Evolutionary conservation across 345 rosid species (phyloP).

Genomic region (Gossypium turneri): DNA sequence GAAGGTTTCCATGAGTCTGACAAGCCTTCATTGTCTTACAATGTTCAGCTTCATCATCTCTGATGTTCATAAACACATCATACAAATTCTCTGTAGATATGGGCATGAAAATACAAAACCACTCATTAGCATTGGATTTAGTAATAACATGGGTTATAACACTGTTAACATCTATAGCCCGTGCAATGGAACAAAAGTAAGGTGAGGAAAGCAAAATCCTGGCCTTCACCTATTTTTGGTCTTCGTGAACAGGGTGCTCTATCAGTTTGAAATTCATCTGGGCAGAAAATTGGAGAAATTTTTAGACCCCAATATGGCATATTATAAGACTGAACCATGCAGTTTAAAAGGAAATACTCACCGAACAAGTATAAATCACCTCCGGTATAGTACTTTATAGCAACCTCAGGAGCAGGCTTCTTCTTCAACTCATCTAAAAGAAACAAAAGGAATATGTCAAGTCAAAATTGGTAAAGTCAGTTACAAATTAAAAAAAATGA

Average conservation of each 20-base stretch:
- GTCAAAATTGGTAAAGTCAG: background rate
- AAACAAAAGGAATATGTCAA: constrained; percentile 9
- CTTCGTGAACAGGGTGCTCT: constrained; percentile 85
- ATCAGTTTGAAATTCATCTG: constrained; percentile 96
- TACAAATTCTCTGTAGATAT: constrained; percentile 66
- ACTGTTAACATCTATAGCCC: background rate
- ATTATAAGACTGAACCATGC: background rate
- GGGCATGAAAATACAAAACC: background rate
- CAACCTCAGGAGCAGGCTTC: constrained; percentile 85
- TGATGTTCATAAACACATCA: constrained; percentile 79
- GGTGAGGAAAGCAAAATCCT: background rate
- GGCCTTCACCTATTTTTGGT: constrained; percentile 67
- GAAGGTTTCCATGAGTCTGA: constrained; percentile 80
- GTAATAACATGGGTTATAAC: background rate
- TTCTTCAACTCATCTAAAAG: constrained; percentile 72
- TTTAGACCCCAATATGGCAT: background rate
- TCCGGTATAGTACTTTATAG: constrained; percentile 84
- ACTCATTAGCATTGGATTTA: background rate
- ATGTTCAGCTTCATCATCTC: constrained; percentile 98
- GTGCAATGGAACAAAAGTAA: background rate
- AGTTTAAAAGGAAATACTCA: constrained; percentile 30
- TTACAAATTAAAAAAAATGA: background rate
- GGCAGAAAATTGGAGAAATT: constrained; percentile 10
- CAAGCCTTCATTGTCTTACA: constrained; percentile 96
- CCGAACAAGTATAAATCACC: constrained; percentile 89